A percentile compares a stretch with the other conserved stretches of the same genome.
Conservation (phyloP, 2,329 filamentous ascomycete genomes). For the Exserohilum rostratum region DNA sequence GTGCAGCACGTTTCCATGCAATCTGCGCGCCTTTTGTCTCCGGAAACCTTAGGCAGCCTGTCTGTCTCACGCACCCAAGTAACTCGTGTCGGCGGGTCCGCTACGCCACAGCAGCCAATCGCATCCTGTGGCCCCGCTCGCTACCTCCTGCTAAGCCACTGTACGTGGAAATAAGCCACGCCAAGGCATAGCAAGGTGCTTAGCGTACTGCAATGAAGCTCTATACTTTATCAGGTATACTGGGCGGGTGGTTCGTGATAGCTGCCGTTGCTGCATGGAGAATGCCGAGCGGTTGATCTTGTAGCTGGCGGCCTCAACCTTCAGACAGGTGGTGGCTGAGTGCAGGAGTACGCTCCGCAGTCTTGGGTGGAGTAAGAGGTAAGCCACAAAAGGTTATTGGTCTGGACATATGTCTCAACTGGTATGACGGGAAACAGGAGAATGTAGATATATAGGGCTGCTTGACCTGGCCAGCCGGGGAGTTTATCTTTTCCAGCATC, state of each 20-base stretch:
- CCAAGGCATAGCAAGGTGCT: background rate
- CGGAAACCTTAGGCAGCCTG: background rate
- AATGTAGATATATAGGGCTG: background rate
- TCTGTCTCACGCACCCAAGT: background rate
- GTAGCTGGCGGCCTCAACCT: background rate
- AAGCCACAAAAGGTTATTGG: too few species aligned
- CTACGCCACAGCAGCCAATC: background rate
- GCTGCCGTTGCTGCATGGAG: too few species aligned
- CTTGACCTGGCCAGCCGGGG: too few species aligned
- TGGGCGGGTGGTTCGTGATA: background rate
- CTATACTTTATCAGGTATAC: background rate
- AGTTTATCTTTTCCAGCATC: background rate
- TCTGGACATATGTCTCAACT: too few species aligned
- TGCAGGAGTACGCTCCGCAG: background rate
- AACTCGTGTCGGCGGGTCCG: background rate
- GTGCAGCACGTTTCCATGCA: background rate
- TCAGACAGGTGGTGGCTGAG: background rate
- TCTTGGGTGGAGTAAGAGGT: background rate
- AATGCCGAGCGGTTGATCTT: too few species aligned
- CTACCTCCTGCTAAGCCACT: background rate
- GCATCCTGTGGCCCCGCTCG: background rate
- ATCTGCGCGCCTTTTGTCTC: background rate
- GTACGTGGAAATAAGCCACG: background rate
- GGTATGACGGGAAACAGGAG: too few species aligned
- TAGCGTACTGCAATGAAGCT: background rate